Evolutionary conservation across 139 green algal genomes (phyloP).

Genomic region (Tetraselmis chui): DNA sequence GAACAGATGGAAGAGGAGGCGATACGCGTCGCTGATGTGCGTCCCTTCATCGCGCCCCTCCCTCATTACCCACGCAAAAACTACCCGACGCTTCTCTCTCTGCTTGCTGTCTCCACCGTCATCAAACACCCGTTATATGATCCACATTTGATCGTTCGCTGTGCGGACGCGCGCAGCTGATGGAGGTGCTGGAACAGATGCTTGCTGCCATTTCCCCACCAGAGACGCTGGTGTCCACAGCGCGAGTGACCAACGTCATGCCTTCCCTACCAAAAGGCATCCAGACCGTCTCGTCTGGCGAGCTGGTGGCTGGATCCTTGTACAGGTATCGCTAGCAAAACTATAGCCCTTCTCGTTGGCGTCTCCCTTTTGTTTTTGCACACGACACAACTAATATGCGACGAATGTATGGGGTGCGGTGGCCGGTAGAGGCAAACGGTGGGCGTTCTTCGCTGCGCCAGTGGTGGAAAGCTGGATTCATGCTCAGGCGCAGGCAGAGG

Average conservation of each 20-base stretch:
- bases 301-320: neutral
- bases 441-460: neutral
- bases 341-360: too few relatives aligned
- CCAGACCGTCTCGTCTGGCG: neutral
- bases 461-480: neutral
- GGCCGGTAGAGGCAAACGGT: neutral
- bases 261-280: neutral
- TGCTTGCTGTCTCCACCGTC: too few relatives aligned
- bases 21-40: neutral
- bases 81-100: too few relatives aligned
- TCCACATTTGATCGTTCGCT: too few relatives aligned
- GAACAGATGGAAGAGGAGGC: neutral
- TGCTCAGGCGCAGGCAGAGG: neutral
- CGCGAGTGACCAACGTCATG: too few relatives aligned
- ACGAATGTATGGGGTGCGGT: too few relatives aligned
- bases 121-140: too few relatives aligned
- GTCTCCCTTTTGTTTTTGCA: too few relatives aligned
- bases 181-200: neutral
- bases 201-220: neutral
- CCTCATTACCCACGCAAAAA: neutral
- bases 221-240: neutral
- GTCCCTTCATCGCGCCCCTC: neutral
- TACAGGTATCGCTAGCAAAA: too few relatives aligned
- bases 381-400: too few relatives aligned
- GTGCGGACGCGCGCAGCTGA: neutral